A percentile compares a stretch with the other conserved stretches of the same genome.
phyloP scores from a whole-genome alignment of 2,329 filamentous ascomycete genomes.

The Pezicula carpinea region DNA sequence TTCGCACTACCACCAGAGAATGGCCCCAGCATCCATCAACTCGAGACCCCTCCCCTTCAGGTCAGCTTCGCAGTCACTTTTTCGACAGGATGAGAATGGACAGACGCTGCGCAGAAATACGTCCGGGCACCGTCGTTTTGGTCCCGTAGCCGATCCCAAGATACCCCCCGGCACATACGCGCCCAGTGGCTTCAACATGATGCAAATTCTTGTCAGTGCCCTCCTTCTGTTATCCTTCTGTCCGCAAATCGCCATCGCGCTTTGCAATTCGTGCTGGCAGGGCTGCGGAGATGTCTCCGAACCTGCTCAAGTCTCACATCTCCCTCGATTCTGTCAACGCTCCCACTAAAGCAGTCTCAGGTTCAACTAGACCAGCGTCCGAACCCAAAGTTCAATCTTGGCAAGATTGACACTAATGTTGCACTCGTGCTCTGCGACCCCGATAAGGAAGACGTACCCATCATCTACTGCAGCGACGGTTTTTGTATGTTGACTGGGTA shows the following conservation, averaged over 20 bases:
- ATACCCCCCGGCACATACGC: conserved; percentile 54
- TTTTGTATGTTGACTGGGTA: conserved; percentile 92
- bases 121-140: no score
- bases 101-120: no score
- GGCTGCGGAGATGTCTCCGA: neutral
- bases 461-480: conserved; percentile 90
- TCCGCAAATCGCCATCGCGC: no score
- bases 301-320: neutral
- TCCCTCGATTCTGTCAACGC: neutral
- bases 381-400: conserved; percentile 80
- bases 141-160: conserved; percentile 36
- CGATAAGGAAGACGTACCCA: conserved; percentile 82
- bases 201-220: conserved; percentile 48
- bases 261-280: no score
- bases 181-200: conserved; percentile 49
- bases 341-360: conserved; percentile 6
- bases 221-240: neutral
- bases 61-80: no score
- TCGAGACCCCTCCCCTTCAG: no score
- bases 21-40: no score
- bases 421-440: conserved; percentile 92
- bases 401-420: conserved; percentile 86
- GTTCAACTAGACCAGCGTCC: conserved; percentile 66
- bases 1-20: no score
- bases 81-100: no score